Base-by-base conservation (phyloP, 1,284 basidiomycete species). In the Naganishia liquefaciens region DNA sequence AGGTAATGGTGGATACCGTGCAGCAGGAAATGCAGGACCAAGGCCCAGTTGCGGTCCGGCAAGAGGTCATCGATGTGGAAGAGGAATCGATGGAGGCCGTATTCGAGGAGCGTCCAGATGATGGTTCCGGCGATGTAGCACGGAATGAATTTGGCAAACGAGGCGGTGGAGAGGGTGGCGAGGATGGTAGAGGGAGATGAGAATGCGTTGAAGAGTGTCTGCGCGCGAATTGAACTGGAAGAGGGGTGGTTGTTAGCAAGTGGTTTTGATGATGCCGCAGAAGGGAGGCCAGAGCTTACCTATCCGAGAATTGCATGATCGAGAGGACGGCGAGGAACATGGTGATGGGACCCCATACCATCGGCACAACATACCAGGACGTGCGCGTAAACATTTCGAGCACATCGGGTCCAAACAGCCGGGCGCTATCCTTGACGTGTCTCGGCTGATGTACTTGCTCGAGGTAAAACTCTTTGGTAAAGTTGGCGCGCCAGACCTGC, bases 1-100 rank as follows among this genome's bases (percentile, higher is more conserved):
- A 99, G 82, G 76, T 95, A 99, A 80, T 99, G 95, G 77, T 99
- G 95, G 52, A 99, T 87, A 25, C 96, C 95, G 76, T 99, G 95
- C 73, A 94, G 82, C 72, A 93, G 78, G 80, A 99, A 99, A 79
- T 99, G 95, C 40, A 98, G 77, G 54, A 87, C 87, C 72, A 99
- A 82, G 76, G 89, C 91, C 66, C 82, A 80, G 23, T 89, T 88
- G 64, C 82, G 83, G 77, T 98, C 95, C 6, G 95, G 96, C 17
- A 99, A 84, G 71, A 84, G 76, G n/a, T 87, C 81, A 78, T 99
- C 96, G 71, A 99, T 82, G 80, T 99, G 96, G 86, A 99, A 99
- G 61, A 99, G 81, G 86, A 97, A 98, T 37, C 95, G 88, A 80
- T 99, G 96, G 74, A 99, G 80, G n/a, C 82, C 80, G 78, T 99